phyloP scores from a whole-genome alignment of 1,284 basidiomycete genomes.

The Naganishia sp. region DNA sequence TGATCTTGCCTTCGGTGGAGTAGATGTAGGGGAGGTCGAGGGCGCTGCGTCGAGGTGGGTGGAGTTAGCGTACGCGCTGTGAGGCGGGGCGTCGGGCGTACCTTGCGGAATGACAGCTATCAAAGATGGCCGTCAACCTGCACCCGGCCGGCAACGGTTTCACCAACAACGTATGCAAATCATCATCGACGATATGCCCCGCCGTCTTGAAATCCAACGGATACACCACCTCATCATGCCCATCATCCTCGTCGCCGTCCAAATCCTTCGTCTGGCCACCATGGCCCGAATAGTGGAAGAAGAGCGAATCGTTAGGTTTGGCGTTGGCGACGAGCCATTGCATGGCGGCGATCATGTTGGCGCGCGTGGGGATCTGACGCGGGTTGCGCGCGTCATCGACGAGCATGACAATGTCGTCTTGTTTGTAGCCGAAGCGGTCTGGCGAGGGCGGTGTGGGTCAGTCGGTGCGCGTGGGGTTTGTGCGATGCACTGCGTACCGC shows the following conservation, averaged over 20 bases:
- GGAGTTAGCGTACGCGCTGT: no score
- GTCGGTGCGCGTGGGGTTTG: neutral
- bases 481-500: slow-evolving; percentile 52
- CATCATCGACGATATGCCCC: slow-evolving; percentile 73
- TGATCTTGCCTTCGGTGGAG: slow-evolving; percentile 89
- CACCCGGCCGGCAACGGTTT: slow-evolving; percentile 75
- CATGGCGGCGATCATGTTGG: slow-evolving; percentile 86
- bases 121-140: slow-evolving; percentile 84
- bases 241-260: slow-evolving; percentile 58
- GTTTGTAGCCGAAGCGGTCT: slow-evolving; percentile 71
- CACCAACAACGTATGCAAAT: slow-evolving; percentile 60
- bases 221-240: slow-evolving; percentile 74
- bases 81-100: neutral
- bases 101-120: slow-evolving; percentile 57
- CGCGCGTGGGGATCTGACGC: slow-evolving; percentile 68
- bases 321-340: slow-evolving; percentile 81
- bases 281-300: slow-evolving; percentile 81
- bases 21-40: slow-evolving; percentile 63
- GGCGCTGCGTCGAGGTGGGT: slow-evolving; percentile 39
- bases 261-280: slow-evolving; percentile 74
- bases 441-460: neutral
- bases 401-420: slow-evolving; percentile 82
- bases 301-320: slow-evolving; percentile 78
- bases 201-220: slow-evolving; percentile 73
- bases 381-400: slow-evolving; percentile 72